A percentile compares a stretch with the other conserved stretches of the same genome.
Evolutionary conservation across 2,329 filamentous ascomycete species (phyloP).

Genomic region (Colletotrichum sp.): DNA sequence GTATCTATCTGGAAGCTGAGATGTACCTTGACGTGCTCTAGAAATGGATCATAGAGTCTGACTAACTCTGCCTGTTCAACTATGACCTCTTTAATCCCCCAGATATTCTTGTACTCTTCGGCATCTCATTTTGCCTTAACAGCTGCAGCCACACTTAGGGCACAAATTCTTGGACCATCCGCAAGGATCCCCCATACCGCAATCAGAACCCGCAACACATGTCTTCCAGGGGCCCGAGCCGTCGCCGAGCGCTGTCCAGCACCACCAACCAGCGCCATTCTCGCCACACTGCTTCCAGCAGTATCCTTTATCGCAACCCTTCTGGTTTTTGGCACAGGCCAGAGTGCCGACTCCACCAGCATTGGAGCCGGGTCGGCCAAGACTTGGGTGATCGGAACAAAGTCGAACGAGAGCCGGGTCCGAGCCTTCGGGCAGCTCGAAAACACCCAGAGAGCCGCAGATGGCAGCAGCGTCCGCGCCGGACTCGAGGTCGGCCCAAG

Average conservation of each 20-base stretch:
- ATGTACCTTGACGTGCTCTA: background rate
- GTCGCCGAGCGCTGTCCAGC: background rate
- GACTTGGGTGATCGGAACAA: background rate
- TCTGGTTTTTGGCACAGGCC: background rate
- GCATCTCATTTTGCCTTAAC: background rate
- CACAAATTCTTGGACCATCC: background rate
- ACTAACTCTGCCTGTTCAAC: background rate
- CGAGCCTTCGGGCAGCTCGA: background rate
- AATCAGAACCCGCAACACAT: background rate
- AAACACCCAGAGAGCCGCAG: background rate
- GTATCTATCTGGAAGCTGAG: background rate
- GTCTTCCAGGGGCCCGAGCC: background rate
- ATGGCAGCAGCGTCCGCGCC: background rate
- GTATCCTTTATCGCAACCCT: background rate
- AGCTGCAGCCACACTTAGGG: background rate
- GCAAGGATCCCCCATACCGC: background rate
- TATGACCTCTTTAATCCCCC: background rate
- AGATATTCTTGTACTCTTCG: background rate
- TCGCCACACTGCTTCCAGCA: background rate
- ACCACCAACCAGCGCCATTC: background rate
- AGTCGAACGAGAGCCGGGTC: background rate
- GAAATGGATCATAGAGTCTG: background rate
- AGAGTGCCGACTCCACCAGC: background rate
- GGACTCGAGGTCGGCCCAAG: background rate
- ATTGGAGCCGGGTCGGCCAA: background rate